Evolutionary conservation across 2,329 filamentous ascomycete species (phyloP), one percentile per base, ranked within the genome.

Genomic region (Rhynchosporium secalis): DNA sequence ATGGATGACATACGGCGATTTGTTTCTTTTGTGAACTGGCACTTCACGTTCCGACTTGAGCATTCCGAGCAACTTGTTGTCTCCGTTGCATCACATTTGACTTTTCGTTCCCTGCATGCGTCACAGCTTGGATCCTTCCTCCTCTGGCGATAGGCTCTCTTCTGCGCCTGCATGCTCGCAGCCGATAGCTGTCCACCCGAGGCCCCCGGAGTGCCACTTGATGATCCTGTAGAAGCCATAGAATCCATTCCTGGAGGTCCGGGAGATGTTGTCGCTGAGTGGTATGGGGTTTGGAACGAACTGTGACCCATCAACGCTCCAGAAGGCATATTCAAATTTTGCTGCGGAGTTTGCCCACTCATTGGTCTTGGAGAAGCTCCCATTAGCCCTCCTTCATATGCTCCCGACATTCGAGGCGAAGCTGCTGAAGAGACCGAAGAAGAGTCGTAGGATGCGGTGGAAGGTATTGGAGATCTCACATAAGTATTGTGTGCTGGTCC

Each of bases 1-100:
- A 98, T 98, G 1, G 94, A 98, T 20, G 95, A 98, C 95, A 99
- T 99, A 65, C 95, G 87, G 63, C 95, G 85, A 75, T 99, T 99
- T 12, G 95, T 99, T 77, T 99, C 95, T 78, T 99, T 99, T 56
- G 95, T 99, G 75, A 99, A 99, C 73, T 98, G 94, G 74, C 95
- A 99, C 76, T 96, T 96, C 68, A 98, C 94, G 74, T 94, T 96
- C 68, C 95, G 88, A 75, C 93, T 97, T 4, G 92, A 95, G 78
- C 95, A 99, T 77, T 99, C 95, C 1, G 95, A 97, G 76, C 95
- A 99, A 77, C 94, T 96, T 10, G 91, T 88, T 20, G 91, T 96
- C 75, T 98, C 95, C 15, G 95, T 98, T 38, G 95, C 95, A 79
- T 99, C 95, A 76, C 95, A 99, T 83, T 90, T 90, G 73, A 90